These are phyloP conservation scores for Syzygium aromaticum DNA, from an alignment of 345 rosid species.

Conservation along the genomic window DNA sequence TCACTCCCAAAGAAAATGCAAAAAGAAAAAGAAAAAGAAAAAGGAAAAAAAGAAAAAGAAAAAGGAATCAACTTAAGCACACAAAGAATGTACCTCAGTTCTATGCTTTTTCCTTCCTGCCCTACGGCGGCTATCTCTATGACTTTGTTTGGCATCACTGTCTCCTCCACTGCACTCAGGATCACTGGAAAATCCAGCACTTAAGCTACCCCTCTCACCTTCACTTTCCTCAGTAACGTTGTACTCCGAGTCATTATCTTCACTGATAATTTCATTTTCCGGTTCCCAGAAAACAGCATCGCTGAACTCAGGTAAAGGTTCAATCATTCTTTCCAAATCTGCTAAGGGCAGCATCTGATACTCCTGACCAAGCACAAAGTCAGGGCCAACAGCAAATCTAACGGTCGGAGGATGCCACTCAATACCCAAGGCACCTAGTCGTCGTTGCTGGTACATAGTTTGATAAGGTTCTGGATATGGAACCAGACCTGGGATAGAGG, in stretches of 20 bases:
- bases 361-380: conserved; percentile 79
- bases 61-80: conserved; percentile 1
- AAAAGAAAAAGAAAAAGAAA: conserved; percentile 2
- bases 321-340: conserved; percentile 74
- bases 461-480: conserved; percentile 98
- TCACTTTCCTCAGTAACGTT: conserved; percentile 68
- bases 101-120: conserved; percentile 50
- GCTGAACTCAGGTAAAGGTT: conserved; percentile 78
- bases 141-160: conserved; percentile 42
- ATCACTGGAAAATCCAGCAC: conserved; percentile 51
- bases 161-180: conserved; percentile 60
- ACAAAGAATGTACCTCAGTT: conserved; percentile 48
- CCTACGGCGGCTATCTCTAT: conserved; percentile 49
- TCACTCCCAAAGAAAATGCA: conserved; percentile 13
- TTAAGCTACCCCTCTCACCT: conserved; percentile 59
- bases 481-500: conserved; percentile 58
- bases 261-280: conserved; percentile 69
- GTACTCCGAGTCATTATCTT: conserved; percentile 87
- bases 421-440: conserved; percentile 84
- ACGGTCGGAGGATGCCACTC: conserved; percentile 80
- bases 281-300: conserved; percentile 96
- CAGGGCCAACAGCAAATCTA: conserved; percentile 72
- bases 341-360: conserved; percentile 81
- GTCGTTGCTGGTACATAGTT: conserved; percentile 81
- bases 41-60: neutral